Conservation (phyloP, 495 filamentous ascomycete genomes). For the Lepraria neglecta region DNA sequence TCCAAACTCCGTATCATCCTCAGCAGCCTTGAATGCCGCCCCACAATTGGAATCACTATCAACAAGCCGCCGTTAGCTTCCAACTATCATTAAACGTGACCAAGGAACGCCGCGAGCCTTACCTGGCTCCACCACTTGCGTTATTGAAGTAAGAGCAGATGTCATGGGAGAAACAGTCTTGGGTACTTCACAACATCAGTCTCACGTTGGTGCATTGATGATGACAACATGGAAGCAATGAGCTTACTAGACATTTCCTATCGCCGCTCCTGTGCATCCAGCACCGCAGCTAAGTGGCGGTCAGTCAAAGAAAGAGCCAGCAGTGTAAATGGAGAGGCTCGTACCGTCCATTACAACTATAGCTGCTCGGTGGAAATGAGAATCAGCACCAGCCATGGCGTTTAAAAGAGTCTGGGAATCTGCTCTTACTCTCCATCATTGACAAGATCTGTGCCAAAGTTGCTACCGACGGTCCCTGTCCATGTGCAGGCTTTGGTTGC, state of each 20-base stretch:
- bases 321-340: no score
- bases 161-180: conserved; percentile 27
- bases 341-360: conserved; percentile 26
- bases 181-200: conserved; percentile 17
- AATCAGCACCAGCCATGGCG: not conserved
- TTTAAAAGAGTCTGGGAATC: not conserved
- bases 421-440: conserved; percentile 23
- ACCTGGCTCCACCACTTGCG: conserved; percentile 21
- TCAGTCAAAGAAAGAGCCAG: not conserved
- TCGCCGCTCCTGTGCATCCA: conserved; percentile 18
- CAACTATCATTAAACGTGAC: not conserved
- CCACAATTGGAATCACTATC: conserved; percentile 26
- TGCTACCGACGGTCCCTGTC: conserved; percentile 22
- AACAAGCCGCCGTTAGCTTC: not conserved
- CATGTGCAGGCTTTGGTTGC: conserved; percentile 17
- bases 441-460: conserved; percentile 19
- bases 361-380: conserved; percentile 5
- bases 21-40: conserved; percentile 18
- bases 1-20: conserved; percentile 15
- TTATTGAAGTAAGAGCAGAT: conserved; percentile 29
- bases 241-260: conserved; percentile 24
- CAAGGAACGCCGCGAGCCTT: not conserved
- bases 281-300: conserved; percentile 21
- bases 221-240: no score
- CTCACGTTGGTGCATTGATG: not conserved